Percentiles rank a stretch among this genome's conserved stretches.
Conservation (phyloP, 352 stramenopile genomes). For the Pythium scleroteichum region DNA sequence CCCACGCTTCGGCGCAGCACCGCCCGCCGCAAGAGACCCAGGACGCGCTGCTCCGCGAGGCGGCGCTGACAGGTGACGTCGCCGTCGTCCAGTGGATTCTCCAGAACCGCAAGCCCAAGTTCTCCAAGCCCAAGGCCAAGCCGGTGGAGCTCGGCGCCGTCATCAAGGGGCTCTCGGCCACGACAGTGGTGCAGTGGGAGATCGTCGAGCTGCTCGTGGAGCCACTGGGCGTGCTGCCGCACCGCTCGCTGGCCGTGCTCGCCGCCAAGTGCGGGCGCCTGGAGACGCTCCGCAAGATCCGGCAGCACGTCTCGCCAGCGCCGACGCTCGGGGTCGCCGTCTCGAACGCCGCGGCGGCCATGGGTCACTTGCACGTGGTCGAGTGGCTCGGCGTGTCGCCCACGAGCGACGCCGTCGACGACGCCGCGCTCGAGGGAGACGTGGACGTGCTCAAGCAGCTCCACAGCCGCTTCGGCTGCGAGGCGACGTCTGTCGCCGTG, state of each 20-base stretch:
- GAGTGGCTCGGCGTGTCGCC: conserved; percentile 21
- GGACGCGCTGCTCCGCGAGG: conserved; percentile 14
- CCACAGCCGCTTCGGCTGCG: not conserved
- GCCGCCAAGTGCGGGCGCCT: conserved; percentile 29
- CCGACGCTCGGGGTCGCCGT: not conserved
- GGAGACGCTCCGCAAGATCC: conserved; percentile 24
- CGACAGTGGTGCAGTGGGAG: conserved; percentile 5
- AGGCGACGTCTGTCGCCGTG: conserved; percentile 2
- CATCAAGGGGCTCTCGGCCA: conserved; percentile 6
- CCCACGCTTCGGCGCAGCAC: not conserved
- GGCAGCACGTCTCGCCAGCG: not conserved
- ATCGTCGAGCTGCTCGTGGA: conserved; percentile 20
- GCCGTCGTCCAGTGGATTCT: conserved; percentile 27
- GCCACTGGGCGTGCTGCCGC: conserved; percentile 6
- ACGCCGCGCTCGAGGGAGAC: conserved; percentile 30
- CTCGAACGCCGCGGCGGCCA: conserved; percentile 16
- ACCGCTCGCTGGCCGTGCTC: conserved; percentile 17
- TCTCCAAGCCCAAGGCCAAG: conserved; percentile 3
- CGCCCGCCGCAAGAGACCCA: not conserved
- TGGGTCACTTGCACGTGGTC: conserved; percentile 25
- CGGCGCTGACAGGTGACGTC: conserved; percentile 14
- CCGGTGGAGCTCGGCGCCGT: conserved; percentile 8
- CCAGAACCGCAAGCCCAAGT: conserved; percentile 5
- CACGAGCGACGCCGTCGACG: conserved; percentile 34
- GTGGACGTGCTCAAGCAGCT: conserved; percentile 28